Evolutionary conservation across 2,329 filamentous ascomycete species (phyloP), one percentile per base, ranked within the genome.

Genomic region (Fusarium luffae): DNA sequence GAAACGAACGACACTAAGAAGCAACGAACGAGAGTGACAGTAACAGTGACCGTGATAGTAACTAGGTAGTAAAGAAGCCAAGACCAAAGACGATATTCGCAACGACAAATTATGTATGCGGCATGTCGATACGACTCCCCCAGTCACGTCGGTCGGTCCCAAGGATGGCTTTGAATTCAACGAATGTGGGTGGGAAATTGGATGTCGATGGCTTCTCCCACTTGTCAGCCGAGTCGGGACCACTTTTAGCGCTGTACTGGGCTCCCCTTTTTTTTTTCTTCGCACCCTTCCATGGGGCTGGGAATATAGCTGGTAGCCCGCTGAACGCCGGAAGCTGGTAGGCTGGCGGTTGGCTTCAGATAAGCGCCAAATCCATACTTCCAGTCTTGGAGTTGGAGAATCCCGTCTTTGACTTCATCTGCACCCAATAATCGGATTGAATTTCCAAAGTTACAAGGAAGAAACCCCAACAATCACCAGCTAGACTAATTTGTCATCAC

Each of bases 121-220:
- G 30, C 65, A 73, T 71, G 62, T 66, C 64, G 64, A 56, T 64
- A 59, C 13, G 23, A 52, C 49, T 42, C 49, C 51, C 47, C 66
- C 59, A 50, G 68, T 61, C 71, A 52, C 54, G 61, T 59, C 60
- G 34, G 34, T 42, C 49, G 34, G 23, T 52, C 34, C 34, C 34
- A n/a, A 37, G 34, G 34, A 4, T 28, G 49, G 37, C 49, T 52
- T 52, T 71, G 60, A 63, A 71, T 59, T 61, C 70, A 63, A 60
- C 59, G 50, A 70, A 70, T 69, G 68, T 66, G 55, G 61, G 57
- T 49, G 69, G 73, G 73, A 75, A 72, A 75, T 75, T 75, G 65
- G 67, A 66, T 69, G 70, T 75, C 61, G 69, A 75, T 74, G 73
- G 70, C 68, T 67, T 73, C 70, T 74, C 58, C 63, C 55, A 66